phyloP scores from a whole-genome alignment of 2,329 filamentous ascomycete genomes.

The Escovopsis sp. region DNA sequence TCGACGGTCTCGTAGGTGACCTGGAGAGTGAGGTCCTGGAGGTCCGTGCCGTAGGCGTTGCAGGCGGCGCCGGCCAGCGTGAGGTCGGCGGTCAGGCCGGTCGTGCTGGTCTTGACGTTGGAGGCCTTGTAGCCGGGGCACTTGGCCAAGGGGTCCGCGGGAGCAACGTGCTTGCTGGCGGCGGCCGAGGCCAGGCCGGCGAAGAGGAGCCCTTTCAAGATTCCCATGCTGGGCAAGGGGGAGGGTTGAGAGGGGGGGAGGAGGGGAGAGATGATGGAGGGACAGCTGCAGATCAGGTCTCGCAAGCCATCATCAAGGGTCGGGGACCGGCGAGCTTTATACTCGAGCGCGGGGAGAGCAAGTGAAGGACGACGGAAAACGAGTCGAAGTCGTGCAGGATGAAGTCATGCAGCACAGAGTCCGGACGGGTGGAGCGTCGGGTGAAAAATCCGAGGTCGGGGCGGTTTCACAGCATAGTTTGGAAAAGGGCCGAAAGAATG shows the following conservation, averaged over 20 bases:
- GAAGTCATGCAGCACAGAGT: too few species aligned
- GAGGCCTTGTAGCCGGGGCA: slow-evolving; percentile 57
- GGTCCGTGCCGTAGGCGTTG: slow-evolving; percentile 64
- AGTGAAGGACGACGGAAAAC: too few species aligned
- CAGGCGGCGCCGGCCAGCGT: slow-evolving; percentile 54
- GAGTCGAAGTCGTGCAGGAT: too few species aligned
- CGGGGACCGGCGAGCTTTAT: neutral
- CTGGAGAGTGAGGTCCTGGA: slow-evolving; percentile 48
- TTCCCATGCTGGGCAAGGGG: slow-evolving; percentile 7
- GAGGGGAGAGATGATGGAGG: neutral
- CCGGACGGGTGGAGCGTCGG: too few species aligned
- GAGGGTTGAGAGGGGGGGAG: slow-evolving; percentile 1
- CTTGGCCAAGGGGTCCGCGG: slow-evolving; percentile 16
- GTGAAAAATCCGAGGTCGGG: too few species aligned
- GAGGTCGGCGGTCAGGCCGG: slow-evolving; percentile 53
- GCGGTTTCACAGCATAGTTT: too few species aligned
- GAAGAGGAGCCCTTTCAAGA: slow-evolving; percentile 8
- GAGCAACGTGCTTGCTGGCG: slow-evolving; percentile 4
- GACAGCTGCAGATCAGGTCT: neutral
- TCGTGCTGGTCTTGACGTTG: slow-evolving; percentile 35
- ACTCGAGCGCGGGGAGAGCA: too few species aligned
- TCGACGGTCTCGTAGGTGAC: slow-evolving; percentile 36
- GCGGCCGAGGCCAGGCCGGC: slow-evolving; percentile 9
- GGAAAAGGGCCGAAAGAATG: too few species aligned
- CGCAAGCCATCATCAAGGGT: neutral